phyloP scores from a whole-genome alignment of 2,329 filamentous ascomycete genomes.

The Seiridium cupressi region DNA sequence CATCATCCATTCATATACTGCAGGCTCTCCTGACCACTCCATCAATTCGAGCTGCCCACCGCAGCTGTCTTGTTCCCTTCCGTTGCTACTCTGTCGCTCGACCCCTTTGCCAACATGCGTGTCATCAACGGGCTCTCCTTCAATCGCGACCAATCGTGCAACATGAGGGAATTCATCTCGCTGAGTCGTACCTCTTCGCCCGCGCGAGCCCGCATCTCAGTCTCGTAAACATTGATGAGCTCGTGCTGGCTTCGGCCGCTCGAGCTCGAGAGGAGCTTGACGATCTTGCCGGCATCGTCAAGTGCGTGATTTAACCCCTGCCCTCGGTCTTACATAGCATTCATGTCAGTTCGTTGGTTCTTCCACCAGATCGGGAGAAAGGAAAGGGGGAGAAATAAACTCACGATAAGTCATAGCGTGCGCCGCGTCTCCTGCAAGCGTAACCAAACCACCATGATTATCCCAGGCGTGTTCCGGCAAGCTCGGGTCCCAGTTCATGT shows the following conservation, averaged over 20 bases:
- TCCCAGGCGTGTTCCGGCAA: constrained; percentile 27
- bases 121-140: constrained; percentile 27
- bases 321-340: constrained; percentile 32
- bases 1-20: neutral
- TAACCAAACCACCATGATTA: constrained; percentile 26
- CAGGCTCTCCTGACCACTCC: neutral
- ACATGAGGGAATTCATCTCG: constrained; percentile 40
- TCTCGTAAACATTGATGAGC: constrained; percentile 37
- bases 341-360: neutral
- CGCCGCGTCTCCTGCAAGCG: constrained; percentile 31
- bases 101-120: constrained; percentile 16
- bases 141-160: constrained; percentile 39
- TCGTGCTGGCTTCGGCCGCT: constrained; percentile 17
- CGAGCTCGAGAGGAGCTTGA: constrained; percentile 24
- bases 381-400: constrained; percentile 8
- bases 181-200: constrained; percentile 41
- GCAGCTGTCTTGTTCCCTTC: neutral
- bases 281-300: constrained; percentile 38
- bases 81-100: neutral
- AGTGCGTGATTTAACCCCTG: constrained; percentile 48
- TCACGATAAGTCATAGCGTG: constrained; percentile 33
- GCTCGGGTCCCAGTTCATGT: constrained; percentile 29
- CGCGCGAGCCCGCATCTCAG: constrained; percentile 42
- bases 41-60: neutral
- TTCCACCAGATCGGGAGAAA: neutral